These are phyloP conservation scores for Pseudodiploospora longispora DNA, from an alignment of 2,329 filamentous ascomycete genomes.

Conservation along the genomic window DNA sequence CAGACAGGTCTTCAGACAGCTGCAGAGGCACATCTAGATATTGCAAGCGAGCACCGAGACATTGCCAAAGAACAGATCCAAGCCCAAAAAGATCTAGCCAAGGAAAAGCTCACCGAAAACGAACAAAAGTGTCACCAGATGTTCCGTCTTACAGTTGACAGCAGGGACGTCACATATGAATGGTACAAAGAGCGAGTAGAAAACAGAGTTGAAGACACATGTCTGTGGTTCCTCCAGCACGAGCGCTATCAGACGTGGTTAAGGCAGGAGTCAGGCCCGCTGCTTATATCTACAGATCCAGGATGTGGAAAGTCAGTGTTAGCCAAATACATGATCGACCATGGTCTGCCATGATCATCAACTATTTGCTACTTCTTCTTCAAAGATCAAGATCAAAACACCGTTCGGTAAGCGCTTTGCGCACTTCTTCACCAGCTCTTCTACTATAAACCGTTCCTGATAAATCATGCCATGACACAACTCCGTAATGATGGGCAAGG, in stretches of 20 bases:
- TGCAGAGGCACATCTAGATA: not conserved
- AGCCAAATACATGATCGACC: constrained; percentile 24
- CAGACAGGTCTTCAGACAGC: not conserved
- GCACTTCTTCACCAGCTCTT: constrained; percentile 33
- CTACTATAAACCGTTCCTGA: constrained; percentile 18
- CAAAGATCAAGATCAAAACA: constrained; percentile 30
- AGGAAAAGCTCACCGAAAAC: constrained; percentile 1
- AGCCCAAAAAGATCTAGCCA: constrained; percentile 2
- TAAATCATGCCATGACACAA: constrained; percentile 22
- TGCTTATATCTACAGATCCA: constrained; percentile 30
- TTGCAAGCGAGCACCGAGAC: not conserved
- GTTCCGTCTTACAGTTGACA: constrained; percentile 7
- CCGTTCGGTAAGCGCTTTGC: constrained; percentile 25
- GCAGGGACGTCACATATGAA: constrained; percentile 16
- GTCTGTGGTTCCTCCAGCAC: constrained; percentile 25
- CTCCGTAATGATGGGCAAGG: constrained; percentile 17
- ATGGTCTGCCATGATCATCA: constrained; percentile 12
- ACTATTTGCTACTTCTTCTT: constrained; percentile 37
- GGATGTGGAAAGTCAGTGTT: constrained; percentile 32
- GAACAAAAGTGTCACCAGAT: constrained; percentile 10
- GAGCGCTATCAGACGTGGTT: constrained; percentile 21
- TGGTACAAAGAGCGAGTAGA: constrained; percentile 17
- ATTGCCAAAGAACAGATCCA: constrained; percentile 3
- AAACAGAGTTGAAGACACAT: constrained; percentile 17
- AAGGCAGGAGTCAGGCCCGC: constrained; percentile 15